Evolutionary conservation across 2,329 filamentous ascomycete genomes (phyloP).

Genomic region (Graphilbum fragrans): DNA sequence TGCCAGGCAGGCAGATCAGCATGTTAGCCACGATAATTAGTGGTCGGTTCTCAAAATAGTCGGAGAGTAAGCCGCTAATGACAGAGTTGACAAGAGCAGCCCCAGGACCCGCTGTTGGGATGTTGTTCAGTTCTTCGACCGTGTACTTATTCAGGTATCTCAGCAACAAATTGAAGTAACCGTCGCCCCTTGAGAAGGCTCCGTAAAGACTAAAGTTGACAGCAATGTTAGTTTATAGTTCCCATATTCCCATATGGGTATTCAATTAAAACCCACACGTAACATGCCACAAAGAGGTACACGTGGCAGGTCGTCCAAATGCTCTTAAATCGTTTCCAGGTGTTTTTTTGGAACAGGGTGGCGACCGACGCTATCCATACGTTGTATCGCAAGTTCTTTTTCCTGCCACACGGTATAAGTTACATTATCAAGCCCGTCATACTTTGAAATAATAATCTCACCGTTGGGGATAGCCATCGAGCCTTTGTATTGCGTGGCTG

Average conservation of each 20-base stretch:
- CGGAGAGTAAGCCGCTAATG: background rate
- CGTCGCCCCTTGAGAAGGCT: background rate
- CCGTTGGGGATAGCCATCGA: conserved; percentile 1
- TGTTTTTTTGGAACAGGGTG: background rate
- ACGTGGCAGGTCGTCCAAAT: conserved; percentile 1
- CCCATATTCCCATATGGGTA: too few relatives aligned
- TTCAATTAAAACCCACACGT: background rate
- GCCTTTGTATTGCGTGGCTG: conserved; percentile 1
- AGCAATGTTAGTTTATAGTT: background rate
- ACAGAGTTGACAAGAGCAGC: conserved; percentile 1
- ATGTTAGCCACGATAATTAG: background rate
- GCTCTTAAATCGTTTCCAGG: background rate
- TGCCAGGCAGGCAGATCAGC: background rate
- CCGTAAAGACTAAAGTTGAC: background rate
- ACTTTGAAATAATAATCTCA: background rate
- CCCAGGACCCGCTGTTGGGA: background rate
- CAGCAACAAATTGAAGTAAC: background rate
- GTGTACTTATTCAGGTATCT: background rate
- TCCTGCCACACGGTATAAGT: background rate
- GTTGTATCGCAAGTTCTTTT: background rate
- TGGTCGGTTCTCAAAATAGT: background rate
- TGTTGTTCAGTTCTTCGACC: background rate
- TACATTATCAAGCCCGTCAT: background rate
- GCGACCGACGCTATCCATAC: conserved; percentile 1
- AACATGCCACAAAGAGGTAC: conserved; percentile 1